phyloP scores from a whole-genome alignment of 2,329 filamentous ascomycete genomes.

The Sporothrix brunneoviolacea region DNA sequence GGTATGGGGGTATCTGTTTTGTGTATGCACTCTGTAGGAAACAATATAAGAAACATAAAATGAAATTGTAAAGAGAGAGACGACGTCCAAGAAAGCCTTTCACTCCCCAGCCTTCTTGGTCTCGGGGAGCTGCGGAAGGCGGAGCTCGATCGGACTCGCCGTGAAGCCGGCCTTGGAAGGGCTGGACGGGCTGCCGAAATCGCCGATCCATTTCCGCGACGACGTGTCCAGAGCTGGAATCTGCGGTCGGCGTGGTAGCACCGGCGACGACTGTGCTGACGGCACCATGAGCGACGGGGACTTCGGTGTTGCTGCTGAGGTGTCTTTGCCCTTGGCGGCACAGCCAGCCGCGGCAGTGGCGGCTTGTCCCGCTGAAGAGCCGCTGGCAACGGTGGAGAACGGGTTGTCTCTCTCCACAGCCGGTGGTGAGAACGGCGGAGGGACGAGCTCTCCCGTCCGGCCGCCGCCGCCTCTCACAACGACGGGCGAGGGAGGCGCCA shows the following conservation, averaged over 20 bases:
- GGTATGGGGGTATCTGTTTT: neutral
- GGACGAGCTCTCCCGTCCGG: constrained; percentile 24
- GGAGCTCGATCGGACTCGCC: constrained; percentile 12
- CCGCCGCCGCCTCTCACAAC: neutral
- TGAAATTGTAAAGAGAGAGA: neutral
- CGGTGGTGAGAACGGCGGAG: constrained; percentile 28
- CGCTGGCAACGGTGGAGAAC: neutral
- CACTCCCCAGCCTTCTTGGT: neutral
- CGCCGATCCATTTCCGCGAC: constrained; percentile 9
- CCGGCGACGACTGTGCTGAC: neutral
- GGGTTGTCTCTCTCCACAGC: constrained; percentile 28
- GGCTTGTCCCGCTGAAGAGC: neutral
- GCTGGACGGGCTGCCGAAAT: constrained; percentile 2
- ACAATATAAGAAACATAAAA: too few relatives aligned
- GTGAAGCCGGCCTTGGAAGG: constrained; percentile 7
- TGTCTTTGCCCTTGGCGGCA: constrained; percentile 3
- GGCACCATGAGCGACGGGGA: neutral
- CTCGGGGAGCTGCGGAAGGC: constrained; percentile 3
- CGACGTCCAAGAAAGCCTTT: too few relatives aligned
- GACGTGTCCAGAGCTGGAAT: constrained; percentile 1
- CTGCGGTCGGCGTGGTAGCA: neutral
- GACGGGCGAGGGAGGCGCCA: neutral
- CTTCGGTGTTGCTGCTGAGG: neutral
- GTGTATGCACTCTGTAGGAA: neutral
- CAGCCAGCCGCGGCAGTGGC: constrained; percentile 20